Evolutionary conservation across 805 yeast species (phyloP).

Genomic region (Jamesozyma jinghongensis): DNA sequence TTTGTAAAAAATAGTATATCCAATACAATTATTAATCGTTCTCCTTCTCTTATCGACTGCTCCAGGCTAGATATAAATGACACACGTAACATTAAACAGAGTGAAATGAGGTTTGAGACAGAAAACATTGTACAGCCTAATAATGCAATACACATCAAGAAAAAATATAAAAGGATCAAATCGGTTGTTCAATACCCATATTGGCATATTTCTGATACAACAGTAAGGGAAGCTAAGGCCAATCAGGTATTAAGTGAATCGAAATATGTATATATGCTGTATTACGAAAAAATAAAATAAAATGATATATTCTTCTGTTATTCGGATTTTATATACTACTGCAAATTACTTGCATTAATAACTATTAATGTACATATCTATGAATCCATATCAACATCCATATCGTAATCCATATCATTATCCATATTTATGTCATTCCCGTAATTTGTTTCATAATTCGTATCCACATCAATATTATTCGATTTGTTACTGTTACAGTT

Average conservation of each 20-base stretch:
- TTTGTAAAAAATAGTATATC: conserved; percentile 29
- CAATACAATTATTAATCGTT: conserved; percentile 23
- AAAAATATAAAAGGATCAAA: conserved; percentile 44
- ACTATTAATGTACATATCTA: neutral
- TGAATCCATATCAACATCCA: conserved; percentile 12
- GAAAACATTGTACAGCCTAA: too few relatives aligned
- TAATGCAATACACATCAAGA: too few relatives aligned
- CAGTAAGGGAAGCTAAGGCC: conserved; percentile 50
- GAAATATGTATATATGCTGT: conserved; percentile 75
- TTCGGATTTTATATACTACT: too few relatives aligned
- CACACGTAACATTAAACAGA: too few relatives aligned
- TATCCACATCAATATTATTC: conserved; percentile 11
- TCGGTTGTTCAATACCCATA: conserved; percentile 51
- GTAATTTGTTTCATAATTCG: conserved; percentile 10
- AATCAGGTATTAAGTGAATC: conserved; percentile 57
- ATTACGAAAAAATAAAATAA: conserved; percentile 45
- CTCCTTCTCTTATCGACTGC: conserved; percentile 19
- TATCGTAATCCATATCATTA: conserved; percentile 4
- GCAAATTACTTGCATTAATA: neutral
- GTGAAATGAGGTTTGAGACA: too few relatives aligned
- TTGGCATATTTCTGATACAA: conserved; percentile 82
- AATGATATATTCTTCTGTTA: too few relatives aligned
- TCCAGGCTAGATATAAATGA: too few relatives aligned
- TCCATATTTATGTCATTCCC: neutral
- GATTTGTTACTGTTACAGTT: too few relatives aligned